Conservation (phyloP, 768 basidiomycete species). For the Chalciporus piperatus region DNA sequence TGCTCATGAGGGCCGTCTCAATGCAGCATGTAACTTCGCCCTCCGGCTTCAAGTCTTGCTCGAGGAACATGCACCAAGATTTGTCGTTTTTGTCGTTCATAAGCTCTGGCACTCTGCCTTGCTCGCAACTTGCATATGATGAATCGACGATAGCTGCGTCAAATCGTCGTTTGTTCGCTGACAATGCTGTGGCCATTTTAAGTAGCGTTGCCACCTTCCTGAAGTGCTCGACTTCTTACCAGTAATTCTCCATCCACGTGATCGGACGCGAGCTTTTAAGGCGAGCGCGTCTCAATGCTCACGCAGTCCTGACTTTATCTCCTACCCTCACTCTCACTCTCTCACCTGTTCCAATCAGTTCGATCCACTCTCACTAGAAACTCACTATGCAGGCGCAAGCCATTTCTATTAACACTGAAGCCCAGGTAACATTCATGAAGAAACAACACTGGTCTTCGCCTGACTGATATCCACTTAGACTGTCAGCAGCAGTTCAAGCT, state of each 20-base stretch:
- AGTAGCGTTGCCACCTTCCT: neutral
- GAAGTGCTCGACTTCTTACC: neutral
- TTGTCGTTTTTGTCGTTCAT: neutral
- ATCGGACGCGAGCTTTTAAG: slow-evolving; percentile 10
- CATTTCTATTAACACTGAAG: slow-evolving; percentile 16
- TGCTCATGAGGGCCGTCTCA: neutral
- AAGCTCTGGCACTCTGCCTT: neutral
- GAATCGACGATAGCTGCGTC: neutral
- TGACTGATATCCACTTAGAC: slow-evolving; percentile 31
- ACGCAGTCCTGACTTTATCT: neutral
- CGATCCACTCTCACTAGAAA: too few species aligned
- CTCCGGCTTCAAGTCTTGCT: neutral
- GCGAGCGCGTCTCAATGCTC: slow-evolving; percentile 11
- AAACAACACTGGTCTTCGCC: neutral
- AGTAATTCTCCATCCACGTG: slow-evolving; percentile 19
- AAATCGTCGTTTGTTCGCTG: neutral
- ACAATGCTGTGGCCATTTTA: neutral
- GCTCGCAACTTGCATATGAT: too few species aligned
- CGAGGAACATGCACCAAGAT: neutral
- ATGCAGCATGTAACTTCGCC: neutral
- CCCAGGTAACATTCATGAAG: slow-evolving; percentile 17
- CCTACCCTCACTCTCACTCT: neutral
- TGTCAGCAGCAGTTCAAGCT: slow-evolving; percentile 58
- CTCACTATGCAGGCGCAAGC: slow-evolving; percentile 27
- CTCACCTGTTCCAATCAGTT: too few species aligned